Evolutionary conservation across 2,329 filamentous ascomycete species (phyloP), one percentile per base, ranked within the genome.

Genomic region (Ceratocystis albifundus): DNA sequence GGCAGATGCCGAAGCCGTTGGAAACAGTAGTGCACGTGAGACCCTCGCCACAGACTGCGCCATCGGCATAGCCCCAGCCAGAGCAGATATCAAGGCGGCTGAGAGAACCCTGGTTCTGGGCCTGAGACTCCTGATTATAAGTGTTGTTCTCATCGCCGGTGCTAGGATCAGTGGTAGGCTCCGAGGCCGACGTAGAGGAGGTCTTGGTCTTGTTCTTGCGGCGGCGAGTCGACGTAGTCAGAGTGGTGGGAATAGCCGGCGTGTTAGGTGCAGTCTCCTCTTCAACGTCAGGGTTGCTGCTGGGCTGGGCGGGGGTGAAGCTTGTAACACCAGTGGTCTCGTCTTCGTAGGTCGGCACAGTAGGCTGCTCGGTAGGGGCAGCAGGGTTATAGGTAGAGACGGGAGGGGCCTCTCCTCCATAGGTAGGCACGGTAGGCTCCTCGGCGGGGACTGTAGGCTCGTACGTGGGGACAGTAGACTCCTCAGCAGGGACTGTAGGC

Each of bases 241-340:
- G 57, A 2, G 63, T 46, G 32, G 66, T 46, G 61, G 61, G 53
- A 32, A 62, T 32, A 12, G n/a, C 36, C n/a, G 59, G 17, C 17
- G 36, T 61, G 59, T 17, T 8, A 59, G 59, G 53, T 4, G 30
- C 22, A 15, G 25, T 25, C 3, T 17, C 53, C 10, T 57, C 53
- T 57, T 57, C 22, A 3, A 32, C 53, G 3, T 22, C 12, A 5
- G 22, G 22, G 25, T 57, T 57, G 50, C 50, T 57, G 20, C 22
- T 57, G 17, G 22, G 1, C 22, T 10, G n/a, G 15, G n/a, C 6
- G 17, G 46, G 46, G 2, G n/a, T 4, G 22, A 50, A 50, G 17
- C n/a, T 2, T n/a, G 46, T 20, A 22, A 50, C 46, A n/a, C 4
- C 17, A 20, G 46, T n/a, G 8, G 22, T 57, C 12, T 57, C 22